Base-by-base conservation (phyloP, 768 basidiomycete genomes). In the Leucosporidium yakuticum region DNA sequence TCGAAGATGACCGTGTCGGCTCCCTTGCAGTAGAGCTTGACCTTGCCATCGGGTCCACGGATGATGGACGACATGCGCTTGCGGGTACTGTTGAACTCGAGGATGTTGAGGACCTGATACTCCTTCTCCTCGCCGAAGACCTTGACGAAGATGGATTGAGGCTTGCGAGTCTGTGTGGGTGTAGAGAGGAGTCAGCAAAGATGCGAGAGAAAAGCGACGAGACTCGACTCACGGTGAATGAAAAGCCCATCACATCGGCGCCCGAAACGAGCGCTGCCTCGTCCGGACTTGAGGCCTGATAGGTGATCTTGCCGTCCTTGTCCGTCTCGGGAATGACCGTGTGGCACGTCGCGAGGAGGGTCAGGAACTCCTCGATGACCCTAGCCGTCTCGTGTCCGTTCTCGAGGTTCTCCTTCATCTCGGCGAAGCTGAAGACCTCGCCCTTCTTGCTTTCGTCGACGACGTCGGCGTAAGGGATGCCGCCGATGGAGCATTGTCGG, bases 21-120 rank as follows among this genome's bases (percentile, higher is more conserved):
- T 32, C 96, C 96, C 78, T 99, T 99, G 68, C 89, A 92, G 76
- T 91, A 98, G 14, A 99, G 77, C 80, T 93, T 97, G 80, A 99
- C 90, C 78, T 86, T 87, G 57, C 95, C 93, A 71, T 91, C 87
- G 0, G 94, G 88, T 31, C 85, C 83, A 29, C 92, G 86, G 39
- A 99, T 84, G 73, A 99, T 80, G 2, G 94, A 95, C 32, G 96
- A 98, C 96, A 99, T 98, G 67, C 96, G 85, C 77, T 99, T 98
- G 60, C 96, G 85, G 6, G 92, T 91, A 29, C 92, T 96, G 77
- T 98, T 98, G 83, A 99, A 99, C 80, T 98, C 96, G 84, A 94
- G 96, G 54, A 99, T 88, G 76, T 98, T 98, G 67, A 99, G 79
- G 65, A 98, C 85, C 76, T 97, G 86, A 77, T 87, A 98, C 77